Evolutionary conservation across 208 protist genomes (phyloP), one percentile per base, ranked within the genome.

Genomic region (Wallacemonas sp.): DNA sequence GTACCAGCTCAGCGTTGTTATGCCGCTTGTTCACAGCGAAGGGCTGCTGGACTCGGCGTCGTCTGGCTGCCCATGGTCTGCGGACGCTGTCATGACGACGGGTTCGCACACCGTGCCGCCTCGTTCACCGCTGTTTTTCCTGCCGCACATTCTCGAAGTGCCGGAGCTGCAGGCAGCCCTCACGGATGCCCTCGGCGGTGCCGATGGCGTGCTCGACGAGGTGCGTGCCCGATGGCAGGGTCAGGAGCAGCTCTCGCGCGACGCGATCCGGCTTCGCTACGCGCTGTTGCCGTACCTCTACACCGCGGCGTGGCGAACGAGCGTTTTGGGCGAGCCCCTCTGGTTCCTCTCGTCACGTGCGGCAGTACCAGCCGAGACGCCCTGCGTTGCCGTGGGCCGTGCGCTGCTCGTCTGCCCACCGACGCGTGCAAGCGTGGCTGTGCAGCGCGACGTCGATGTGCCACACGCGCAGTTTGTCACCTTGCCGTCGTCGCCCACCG

Each of bases 221-320:
- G 27, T 54, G 4, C 50, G 33, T 5, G 30, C 50, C 19, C 50
- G 50, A 26, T 57, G 50, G 50, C 29, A 36, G 21, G 78, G 26
- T 26, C 63, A 36, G 3, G 39, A 69, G 24, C 59, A 58, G 2
- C 50, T 57, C 50, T 69, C 87, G 41, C 42, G 55, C 8, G 62
- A 38, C n/a, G 66, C 81, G 2, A 71, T 93, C 15, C 24, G 37
- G 15, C 58, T 74, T 19, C 77, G 96, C 53, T 99, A 99, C 68
- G 61, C 57, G 13, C 78, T 99, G 13, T 78, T 99, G 19, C 95
- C 97, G 3, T 98, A 97, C 67, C 78, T 95, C 36, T 99, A 99
- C 84, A 98, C 98, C 17, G 32, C 88, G 1, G 95, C 97, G 34
- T 87, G 84, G 67, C 33, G 85, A 21, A 76, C 91, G 10, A 78